Evolutionary conservation across 768 basidiomycete species (phyloP).

Genomic region (Podaxis sp.): DNA sequence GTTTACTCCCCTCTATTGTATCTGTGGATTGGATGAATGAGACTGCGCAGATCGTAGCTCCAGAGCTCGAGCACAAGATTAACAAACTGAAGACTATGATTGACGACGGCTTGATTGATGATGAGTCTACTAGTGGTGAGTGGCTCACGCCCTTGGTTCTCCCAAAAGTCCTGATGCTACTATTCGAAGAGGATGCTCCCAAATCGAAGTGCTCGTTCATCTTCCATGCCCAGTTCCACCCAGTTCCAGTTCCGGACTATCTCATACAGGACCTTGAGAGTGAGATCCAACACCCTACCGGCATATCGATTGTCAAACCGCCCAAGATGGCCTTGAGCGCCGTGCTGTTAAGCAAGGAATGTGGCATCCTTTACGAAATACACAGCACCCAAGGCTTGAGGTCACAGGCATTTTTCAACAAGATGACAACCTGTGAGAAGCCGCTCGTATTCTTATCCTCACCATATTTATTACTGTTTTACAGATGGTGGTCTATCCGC

Average conservation of each 20-base stretch:
- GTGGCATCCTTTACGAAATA: conserved; percentile 73
- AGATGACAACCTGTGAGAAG: conserved; percentile 63
- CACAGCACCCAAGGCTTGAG: conserved; percentile 68
- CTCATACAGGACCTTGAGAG: conserved; percentile 71
- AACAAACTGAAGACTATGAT: conserved; percentile 61
- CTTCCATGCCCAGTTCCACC: conserved; percentile 65
- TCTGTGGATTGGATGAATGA: conserved; percentile 55
- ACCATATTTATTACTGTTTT: conserved; percentile 9
- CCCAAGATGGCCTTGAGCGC: conserved; percentile 63
- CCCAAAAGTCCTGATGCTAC: not conserved
- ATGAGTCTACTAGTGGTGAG: conserved; percentile 36
- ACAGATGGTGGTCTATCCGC: conserved; percentile 74
- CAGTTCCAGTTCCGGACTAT: conserved; percentile 47
- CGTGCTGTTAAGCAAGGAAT: conserved; percentile 75
- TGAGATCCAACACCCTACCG: conserved; percentile 74
- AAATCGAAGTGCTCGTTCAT: conserved; percentile 64
- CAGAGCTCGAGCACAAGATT: conserved; percentile 60
- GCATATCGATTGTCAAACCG: conserved; percentile 55
- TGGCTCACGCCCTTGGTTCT: not conserved
- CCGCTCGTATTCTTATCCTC: not conserved
- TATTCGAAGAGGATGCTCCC: conserved; percentile 40
- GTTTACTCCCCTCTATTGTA: conserved; percentile 65
- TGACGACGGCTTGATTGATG: conserved; percentile 61
- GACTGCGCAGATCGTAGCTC: conserved; percentile 56
- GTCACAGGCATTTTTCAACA: conserved; percentile 73